Evolutionary conservation across 495 filamentous ascomycete genomes (phyloP).

Genomic region (Filosporella fistucella): DNA sequence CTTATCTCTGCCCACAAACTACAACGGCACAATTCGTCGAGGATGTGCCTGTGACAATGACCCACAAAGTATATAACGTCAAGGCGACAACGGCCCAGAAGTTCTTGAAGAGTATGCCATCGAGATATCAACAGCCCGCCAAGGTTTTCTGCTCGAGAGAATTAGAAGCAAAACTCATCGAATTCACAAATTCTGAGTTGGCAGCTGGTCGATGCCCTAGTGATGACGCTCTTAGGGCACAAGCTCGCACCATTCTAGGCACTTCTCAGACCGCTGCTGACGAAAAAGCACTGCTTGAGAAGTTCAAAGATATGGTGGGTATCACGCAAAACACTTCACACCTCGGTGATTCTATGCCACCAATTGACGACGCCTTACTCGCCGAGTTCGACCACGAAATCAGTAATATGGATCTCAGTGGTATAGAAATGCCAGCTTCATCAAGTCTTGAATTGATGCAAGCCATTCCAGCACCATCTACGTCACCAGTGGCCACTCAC

Average conservation of each 20-base stretch:
- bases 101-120: conserved; percentile 30
- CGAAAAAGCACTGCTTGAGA: conserved; percentile 39
- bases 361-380: conserved; percentile 9
- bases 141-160: conserved; percentile 48
- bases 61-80: conserved; percentile 30
- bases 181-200: conserved; percentile 33
- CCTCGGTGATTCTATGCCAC: background rate
- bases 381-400: conserved; percentile 17
- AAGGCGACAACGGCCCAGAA: conserved; percentile 33
- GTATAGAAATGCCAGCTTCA: background rate
- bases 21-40: conserved; percentile 26
- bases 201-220: conserved; percentile 27
- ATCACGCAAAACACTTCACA: background rate
- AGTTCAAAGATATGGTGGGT: conserved; percentile 35
- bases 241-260: conserved; percentile 39
- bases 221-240: conserved; percentile 33
- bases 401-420: conserved; percentile 4
- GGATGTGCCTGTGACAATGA: conserved; percentile 27
- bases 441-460: background rate
- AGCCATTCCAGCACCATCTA: background rate
- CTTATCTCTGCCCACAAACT: conserved; percentile 21
- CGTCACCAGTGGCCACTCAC: background rate
- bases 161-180: conserved; percentile 39
- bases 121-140: conserved; percentile 33
- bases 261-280: conserved; percentile 40